phyloP scores from a whole-genome alignment of 2,329 filamentous ascomycete genomes.

The Hirsutella minnesotensis region DNA sequence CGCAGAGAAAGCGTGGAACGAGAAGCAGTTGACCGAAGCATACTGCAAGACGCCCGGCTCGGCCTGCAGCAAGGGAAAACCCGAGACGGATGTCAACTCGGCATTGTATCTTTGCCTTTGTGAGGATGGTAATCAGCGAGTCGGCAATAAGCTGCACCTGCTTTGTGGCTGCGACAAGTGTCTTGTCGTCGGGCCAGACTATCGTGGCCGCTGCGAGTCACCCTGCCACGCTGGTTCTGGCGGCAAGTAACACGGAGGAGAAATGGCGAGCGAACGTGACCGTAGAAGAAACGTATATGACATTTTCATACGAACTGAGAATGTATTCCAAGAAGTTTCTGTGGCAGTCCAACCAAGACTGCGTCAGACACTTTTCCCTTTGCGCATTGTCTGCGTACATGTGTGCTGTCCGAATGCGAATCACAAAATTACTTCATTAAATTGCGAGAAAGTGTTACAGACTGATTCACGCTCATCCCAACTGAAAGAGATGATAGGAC shows the following conservation, averaged over 20 bases:
- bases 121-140: slow-evolving; percentile 16
- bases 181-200: slow-evolving; percentile 26
- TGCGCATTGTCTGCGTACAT: too few species aligned
- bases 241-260: background rate
- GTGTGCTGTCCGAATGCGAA: too few species aligned
- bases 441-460: too few species aligned
- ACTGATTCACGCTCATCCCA: too few species aligned
- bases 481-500: too few species aligned
- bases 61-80: slow-evolving; percentile 17
- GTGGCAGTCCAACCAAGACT: too few species aligned
- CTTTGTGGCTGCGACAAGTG: slow-evolving; percentile 27
- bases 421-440: too few species aligned
- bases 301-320: too few species aligned
- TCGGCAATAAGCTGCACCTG: slow-evolving; percentile 23
- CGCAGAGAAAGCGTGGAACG: slow-evolving; percentile 20
- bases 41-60: slow-evolving; percentile 26
- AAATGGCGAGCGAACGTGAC: too few species aligned
- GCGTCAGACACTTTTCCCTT: too few species aligned
- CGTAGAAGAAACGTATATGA: too few species aligned
- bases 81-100: slow-evolving; percentile 16
- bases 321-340: too few species aligned
- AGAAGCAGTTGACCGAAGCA: slow-evolving; percentile 18
- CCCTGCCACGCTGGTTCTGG: slow-evolving; percentile 18
- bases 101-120: slow-evolving; percentile 28
- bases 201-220: slow-evolving; percentile 24